Base-by-base conservation (phyloP, 495 filamentous ascomycete genomes). In the Xylaria palmicola region DNA sequence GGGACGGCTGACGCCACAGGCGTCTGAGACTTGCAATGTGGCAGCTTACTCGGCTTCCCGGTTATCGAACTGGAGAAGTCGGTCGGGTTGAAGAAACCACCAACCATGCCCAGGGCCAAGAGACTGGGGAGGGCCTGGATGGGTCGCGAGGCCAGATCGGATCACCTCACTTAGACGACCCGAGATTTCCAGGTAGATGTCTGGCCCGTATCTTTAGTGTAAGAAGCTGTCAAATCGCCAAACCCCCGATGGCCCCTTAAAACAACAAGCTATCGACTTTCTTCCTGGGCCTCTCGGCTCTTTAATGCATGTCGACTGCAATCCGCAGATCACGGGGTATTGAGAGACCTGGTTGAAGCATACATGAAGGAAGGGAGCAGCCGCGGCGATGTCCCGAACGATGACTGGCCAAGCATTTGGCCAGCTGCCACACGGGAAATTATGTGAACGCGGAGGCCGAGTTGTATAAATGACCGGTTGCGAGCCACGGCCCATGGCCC, bases 11-110 rank as follows among this genome's bases (percentile, higher is more conserved):
- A 51, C 29, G 29, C 39, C 51, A 39, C 15, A 44, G 24, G 8
- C 7, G 15, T 39, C 39, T 56, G 53, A 56, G 53, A 56, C 53
- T 44, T 44, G 39, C 39, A 34, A 56, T 56, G 53, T 27, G 39
- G 39, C 53, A 54, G 51, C 51, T 51, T 51, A n/a, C 29, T 29
- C 19, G 50, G 34, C 34, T 56, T 44, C 53, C 53, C 37, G 53
- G 37, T 30, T 44, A 32, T 44, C 26, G 26, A 43, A n/a, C 37
- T 7, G 37, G 26, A 12, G n/a, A n/a, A n/a, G n/a, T n/a, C n/a
- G n/a, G n/a, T n/a, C n/a, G n/a, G 15, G 22, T 44, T 19, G 41
- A 55, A 10, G 6, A 1, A 20, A 1, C 19, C 20, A 43, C 41
- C n/a, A 19, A 19, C 20, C 10, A 20, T 43, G 17, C 17, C 39